Evolutionary conservation across 2,329 filamentous ascomycete species (phyloP).

Genomic region (Sporothrix curviconia): DNA sequence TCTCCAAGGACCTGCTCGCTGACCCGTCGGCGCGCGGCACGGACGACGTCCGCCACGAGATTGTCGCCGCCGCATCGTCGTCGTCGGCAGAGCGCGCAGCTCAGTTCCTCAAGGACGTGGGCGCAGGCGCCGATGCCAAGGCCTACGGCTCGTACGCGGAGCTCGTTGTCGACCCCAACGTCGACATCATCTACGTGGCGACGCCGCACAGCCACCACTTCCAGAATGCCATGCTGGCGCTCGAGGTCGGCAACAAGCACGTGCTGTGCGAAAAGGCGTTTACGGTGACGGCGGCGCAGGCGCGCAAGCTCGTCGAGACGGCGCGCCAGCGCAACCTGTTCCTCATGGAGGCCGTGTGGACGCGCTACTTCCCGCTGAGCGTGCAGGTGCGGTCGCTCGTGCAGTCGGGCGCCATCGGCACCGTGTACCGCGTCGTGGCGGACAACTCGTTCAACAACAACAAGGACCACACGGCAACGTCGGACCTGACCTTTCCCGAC

Average conservation of each 20-base stretch:
- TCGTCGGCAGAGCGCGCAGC: conserved; percentile 61
- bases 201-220: conserved; percentile 91
- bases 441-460: conserved; percentile 55
- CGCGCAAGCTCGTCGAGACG: conserved; percentile 62
- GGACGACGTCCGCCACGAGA: conserved; percentile 65
- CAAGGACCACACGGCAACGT: conserved; percentile 24
- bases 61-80: conserved; percentile 75
- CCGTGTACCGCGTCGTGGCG: conserved; percentile 53
- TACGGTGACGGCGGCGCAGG: conserved; percentile 73
- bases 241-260: conserved; percentile 66
- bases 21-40: conserved; percentile 64
- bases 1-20: conserved; percentile 71
- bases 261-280: conserved; percentile 88
- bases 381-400: conserved; percentile 65
- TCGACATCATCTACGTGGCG: conserved; percentile 83
- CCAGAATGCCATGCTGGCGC: conserved; percentile 77
- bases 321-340: conserved; percentile 67
- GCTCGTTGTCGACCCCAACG: conserved; percentile 67
- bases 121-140: conserved; percentile 58
- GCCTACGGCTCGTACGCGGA: conserved; percentile 77
- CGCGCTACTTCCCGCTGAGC: conserved; percentile 77
- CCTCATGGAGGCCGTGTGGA: conserved; percentile 87
- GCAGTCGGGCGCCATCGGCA: conserved; percentile 47
- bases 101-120: conserved; percentile 64
- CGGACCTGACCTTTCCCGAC: too few relatives aligned